These are phyloP conservation scores for Eucalyptus cloeziana DNA, from an alignment of 345 rosid genomes.

Conservation along the genomic window DNA sequence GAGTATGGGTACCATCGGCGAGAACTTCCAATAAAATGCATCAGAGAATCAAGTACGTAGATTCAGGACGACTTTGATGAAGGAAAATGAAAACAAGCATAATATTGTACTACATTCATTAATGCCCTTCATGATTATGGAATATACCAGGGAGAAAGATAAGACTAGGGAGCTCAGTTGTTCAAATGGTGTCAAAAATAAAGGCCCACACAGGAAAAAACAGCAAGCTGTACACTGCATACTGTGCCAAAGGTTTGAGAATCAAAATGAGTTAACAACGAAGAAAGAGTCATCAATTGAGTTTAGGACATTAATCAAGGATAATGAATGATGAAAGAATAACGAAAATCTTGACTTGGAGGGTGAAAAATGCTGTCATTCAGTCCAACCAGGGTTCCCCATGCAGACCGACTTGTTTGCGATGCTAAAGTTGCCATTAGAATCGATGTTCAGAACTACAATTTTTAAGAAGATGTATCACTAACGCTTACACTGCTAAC, in stretches of 20 bases:
- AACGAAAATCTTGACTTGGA: not conserved
- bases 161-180: not conserved
- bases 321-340: not conserved
- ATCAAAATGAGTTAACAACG: not conserved
- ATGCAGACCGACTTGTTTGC: not conserved
- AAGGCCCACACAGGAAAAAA: not conserved
- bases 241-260: not conserved
- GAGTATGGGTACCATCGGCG: not conserved
- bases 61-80: not conserved
- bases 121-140: not conserved
- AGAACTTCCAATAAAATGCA: not conserved
- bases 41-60: not conserved
- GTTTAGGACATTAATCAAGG: not conserved
- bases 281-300: not conserved
- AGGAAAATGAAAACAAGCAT: not conserved
- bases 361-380: not conserved
- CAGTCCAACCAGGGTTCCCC: not conserved
- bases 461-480: not conserved
- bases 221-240: not conserved
- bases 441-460: not conserved
- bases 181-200: not conserved
- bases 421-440: not conserved
- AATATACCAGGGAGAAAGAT: not conserved
- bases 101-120: not conserved
- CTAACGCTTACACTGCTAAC: not conserved